Evolutionary conservation across 164 flowering plant genomes (phyloP), one percentile per base, ranked within the genome.

Genomic region (Protea cynaroides): DNA sequence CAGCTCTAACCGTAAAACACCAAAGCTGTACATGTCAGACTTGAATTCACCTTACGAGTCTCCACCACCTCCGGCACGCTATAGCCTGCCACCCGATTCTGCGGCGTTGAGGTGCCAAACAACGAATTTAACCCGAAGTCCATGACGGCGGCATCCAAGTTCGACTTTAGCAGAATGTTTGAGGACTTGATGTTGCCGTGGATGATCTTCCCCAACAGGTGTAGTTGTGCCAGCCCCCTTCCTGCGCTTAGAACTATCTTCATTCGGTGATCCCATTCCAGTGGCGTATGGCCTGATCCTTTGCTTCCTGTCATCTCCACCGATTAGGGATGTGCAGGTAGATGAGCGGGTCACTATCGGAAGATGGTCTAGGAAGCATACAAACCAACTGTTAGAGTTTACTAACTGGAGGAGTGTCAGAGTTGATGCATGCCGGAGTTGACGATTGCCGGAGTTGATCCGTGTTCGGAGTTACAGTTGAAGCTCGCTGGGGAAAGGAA

Each of bases 171-270:
- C 17, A 94, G 90, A 53, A 94, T 67, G 80, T 94, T 94, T 50
- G 97, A 91, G 10, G 99, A 72, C 67, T 94, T 94, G 56, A 94
- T 86, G 81, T 94, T 92, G 74, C 99, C 99, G 69, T 94, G 99
- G 44, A 81, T 80, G 40, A 88, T 61, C 14, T 83, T 86, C 4
- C 76, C 86, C 0, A 87, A 68, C 43, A 70, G 70, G 74, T 94
- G 99, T 46, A 94, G 90, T 78, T 91, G 80, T 4, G 94, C 79
- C 1, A 94, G 54, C 0, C 97, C 99, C 52, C 87, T 69, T 10
- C 84, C 99, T 0, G 92, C 74, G n/a, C 86, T 70, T 0, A 81
- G 7, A 3, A 96, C 96, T 17, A 94, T 88, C 67, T 74, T 85
- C 89, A 94, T 77, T 58, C 99, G 72, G 79, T 72, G 77, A 64